Percentiles rank a stretch among this genome's conserved stretches.
Conservation (phyloP, 495 filamentous ascomycete genomes). For the Neurospora terricola region DNA sequence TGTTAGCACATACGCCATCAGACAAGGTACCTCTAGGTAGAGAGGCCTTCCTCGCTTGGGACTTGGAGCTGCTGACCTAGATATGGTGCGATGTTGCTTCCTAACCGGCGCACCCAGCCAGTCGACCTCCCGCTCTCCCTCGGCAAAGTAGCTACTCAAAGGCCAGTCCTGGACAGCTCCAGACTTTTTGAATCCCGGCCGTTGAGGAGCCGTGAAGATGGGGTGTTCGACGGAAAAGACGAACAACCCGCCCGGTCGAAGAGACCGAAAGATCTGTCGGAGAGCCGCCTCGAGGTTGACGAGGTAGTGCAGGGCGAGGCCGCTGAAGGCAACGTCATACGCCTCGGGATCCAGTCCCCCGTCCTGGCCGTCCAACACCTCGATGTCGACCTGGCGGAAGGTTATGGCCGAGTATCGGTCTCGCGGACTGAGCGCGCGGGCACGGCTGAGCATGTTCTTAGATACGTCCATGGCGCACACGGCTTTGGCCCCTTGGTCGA, state of each 20-base stretch:
- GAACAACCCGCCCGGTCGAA: constrained; percentile 6
- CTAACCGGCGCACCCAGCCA: constrained; percentile 26
- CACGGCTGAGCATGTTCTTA: constrained; percentile 24
- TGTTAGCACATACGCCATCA: not conserved
- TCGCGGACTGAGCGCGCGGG: constrained; percentile 15
- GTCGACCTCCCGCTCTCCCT: constrained; percentile 22
- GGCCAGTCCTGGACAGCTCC: constrained; percentile 21
- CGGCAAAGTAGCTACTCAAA: constrained; percentile 24
- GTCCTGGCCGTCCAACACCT: constrained; percentile 1
- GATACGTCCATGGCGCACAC: constrained; percentile 29
- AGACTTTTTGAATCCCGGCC: constrained; percentile 13
- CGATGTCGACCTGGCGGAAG: constrained; percentile 23
- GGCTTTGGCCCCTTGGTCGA: constrained; percentile 15
- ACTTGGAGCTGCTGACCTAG: not conserved
- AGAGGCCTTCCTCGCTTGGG: not conserved
- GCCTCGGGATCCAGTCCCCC: constrained; percentile 6
- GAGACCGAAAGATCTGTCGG: not conserved
- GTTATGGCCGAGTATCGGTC: constrained; percentile 10
- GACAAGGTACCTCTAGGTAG: not conserved
- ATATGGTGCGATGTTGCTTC: constrained; percentile 28
- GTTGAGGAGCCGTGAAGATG: constrained; percentile 26
- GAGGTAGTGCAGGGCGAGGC: constrained; percentile 28
- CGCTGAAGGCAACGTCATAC: constrained; percentile 26
- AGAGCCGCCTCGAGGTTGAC: constrained; percentile 8
- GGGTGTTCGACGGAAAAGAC: constrained; percentile 32